Evolutionary conservation across 352 stramenopile species (phyloP), one percentile per base, ranked within the genome.

Genomic region (Phytophthora fragariaefolia): DNA sequence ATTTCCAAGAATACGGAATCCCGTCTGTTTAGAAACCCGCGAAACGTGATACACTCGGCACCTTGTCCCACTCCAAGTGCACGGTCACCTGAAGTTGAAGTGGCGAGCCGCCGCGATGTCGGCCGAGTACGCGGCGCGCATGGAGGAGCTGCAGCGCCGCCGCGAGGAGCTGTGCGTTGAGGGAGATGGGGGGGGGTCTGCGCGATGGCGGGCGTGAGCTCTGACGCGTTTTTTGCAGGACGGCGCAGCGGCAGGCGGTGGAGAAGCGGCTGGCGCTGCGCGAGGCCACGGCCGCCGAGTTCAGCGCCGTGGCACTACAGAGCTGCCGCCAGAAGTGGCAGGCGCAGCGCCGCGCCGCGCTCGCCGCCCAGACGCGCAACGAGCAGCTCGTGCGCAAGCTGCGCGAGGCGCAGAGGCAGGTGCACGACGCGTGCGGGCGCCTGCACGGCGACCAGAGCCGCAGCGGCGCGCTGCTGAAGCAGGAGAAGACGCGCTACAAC

Each of bases 281-380:
- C 4, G 87, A 96, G 61, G 82, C 85, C 34, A 94, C 85, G 13
- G 79, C 83, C 6, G 85, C 83, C 28, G 87, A 96, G 73, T 91
- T 90, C 62, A 92, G 83, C 47, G 78, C 80, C 4, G 76, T 91
- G 13, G 77, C 83, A 15, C 65, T 85, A 23, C 83, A 95, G 65
- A 91, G 74, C 59, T 74, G 54, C 49, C 83, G 76, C 23, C 80
- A 87, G 36, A 91, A 91, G 55, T 87, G 72, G 77, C 91, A 91
- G 50, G 53, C 64, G 4, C 54, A 86, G 38, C 78, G 82, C 3
- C 66, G 75, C 1, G 63, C 79, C 0, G 74, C 80, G 0, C 58
- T 87, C 1, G 30, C 67, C 1, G 79, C 79, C 8, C 89, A 83
- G 58, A 78, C 74, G 28, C 75, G 63, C 24, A 93, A 94, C 54